phyloP scores from a whole-genome alignment of 73 alveolate genomes.

The Paramecium caudatum region DNA sequence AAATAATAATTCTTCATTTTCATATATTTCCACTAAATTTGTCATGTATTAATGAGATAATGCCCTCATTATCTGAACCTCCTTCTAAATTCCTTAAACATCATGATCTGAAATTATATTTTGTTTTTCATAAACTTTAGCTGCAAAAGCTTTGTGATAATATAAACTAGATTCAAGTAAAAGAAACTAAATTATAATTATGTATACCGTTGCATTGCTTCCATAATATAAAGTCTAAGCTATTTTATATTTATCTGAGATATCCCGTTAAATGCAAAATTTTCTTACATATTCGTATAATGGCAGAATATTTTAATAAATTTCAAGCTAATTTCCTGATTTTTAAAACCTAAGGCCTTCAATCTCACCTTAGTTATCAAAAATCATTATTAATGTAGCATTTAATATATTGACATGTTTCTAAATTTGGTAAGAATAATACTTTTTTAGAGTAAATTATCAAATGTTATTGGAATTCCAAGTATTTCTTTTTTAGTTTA shows the following conservation, averaged over 20 bases:
- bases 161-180: slow-evolving; percentile 6
- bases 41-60: background rate
- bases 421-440: background rate
- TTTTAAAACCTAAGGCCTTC: background rate
- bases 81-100: background rate
- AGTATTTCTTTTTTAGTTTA: background rate
- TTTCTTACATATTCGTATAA: background rate
- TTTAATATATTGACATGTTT: background rate
- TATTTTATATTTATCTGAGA: background rate
- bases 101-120: background rate
- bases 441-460: slow-evolving; percentile 15
- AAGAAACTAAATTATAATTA: background rate
- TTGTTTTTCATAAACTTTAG: slow-evolving; percentile 2
- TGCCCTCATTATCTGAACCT: background rate
- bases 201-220: background rate
- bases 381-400: background rate
- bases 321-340: background rate
- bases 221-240: slow-evolving; percentile 1
- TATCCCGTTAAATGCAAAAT: background rate
- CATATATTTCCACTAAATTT: background rate
- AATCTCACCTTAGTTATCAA: background rate
- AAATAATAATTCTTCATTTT: slow-evolving; percentile 12
- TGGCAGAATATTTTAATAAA: background rate
- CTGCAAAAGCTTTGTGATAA: background rate
- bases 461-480: background rate